Conservation (phyloP, 2,329 filamentous ascomycete genomes). For the Cladosporium phlei region DNA sequence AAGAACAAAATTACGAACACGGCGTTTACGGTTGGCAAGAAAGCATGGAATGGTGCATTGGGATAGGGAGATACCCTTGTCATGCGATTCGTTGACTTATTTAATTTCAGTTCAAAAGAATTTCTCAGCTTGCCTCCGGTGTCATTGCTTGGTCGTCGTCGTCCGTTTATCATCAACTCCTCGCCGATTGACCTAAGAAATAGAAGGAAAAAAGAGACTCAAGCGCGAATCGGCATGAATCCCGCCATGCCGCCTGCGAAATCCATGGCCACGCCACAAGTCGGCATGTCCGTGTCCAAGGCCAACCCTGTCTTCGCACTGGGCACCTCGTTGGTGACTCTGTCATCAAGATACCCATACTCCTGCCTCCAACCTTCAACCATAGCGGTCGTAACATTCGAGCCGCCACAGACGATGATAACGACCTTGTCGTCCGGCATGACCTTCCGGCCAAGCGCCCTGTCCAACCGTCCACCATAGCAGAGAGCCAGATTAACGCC, state of each 20-base stretch:
- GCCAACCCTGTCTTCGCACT: constrained; percentile 15
- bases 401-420: constrained; percentile 73
- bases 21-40: constrained; percentile 5
- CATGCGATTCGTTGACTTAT: background rate
- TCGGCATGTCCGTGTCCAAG: background rate
- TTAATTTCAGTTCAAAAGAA: background rate
- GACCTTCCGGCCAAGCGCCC: constrained; percentile 55
- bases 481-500: constrained; percentile 70
- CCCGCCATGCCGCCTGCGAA: background rate
- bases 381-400: constrained; percentile 49
- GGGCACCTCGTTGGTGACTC: constrained; percentile 14
- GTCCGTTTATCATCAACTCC: no score
- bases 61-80: constrained; percentile 10
- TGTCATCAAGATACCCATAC: constrained; percentile 28
- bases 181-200: no score
- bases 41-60: constrained; percentile 7
- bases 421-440: constrained; percentile 68
- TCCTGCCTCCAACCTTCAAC: constrained; percentile 45
- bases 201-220: no score
- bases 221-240: constrained; percentile 6
- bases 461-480: constrained; percentile 60
- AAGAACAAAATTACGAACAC: no score
- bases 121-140: no score
- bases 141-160: no score
- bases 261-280: background rate